Evolutionary conservation across 257 asterid genomes (phyloP).

Genomic region (Voacanga thouarsii): DNA sequence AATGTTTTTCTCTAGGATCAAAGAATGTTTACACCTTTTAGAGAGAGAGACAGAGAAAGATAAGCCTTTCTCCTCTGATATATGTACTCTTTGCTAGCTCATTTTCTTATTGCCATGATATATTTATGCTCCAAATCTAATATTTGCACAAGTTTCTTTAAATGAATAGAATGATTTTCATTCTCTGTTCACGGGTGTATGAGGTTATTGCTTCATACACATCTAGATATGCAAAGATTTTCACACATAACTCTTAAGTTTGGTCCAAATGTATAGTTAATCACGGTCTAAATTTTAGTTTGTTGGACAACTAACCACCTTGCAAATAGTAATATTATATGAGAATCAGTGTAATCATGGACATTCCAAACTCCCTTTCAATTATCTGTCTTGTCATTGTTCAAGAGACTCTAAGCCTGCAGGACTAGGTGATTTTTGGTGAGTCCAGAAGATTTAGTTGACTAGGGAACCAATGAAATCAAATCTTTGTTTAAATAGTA

Average conservation of each 20-base stretch:
- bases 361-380: neutral
- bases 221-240: neutral
- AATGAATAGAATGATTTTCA: too few species aligned
- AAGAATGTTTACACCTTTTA: too few species aligned
- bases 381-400: neutral
- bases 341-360: neutral
- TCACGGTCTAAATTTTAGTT: neutral
- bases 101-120: too few species aligned
- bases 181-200: too few species aligned
- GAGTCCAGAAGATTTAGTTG: neutral
- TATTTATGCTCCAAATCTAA: too few species aligned
- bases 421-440: neutral
- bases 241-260: neutral
- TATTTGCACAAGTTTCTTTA: too few species aligned
- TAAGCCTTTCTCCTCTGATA: too few species aligned
- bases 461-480: neutral
- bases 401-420: neutral
- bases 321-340: too few species aligned
- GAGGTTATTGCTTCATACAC: too few species aligned
- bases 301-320: neutral
- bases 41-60: too few species aligned
- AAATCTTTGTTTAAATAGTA: too few species aligned
- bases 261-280: neutral
- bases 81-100: too few species aligned
- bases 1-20: neutral